Conservation (phyloP, 306 rosid species). For the Pyrus communis region DNA sequence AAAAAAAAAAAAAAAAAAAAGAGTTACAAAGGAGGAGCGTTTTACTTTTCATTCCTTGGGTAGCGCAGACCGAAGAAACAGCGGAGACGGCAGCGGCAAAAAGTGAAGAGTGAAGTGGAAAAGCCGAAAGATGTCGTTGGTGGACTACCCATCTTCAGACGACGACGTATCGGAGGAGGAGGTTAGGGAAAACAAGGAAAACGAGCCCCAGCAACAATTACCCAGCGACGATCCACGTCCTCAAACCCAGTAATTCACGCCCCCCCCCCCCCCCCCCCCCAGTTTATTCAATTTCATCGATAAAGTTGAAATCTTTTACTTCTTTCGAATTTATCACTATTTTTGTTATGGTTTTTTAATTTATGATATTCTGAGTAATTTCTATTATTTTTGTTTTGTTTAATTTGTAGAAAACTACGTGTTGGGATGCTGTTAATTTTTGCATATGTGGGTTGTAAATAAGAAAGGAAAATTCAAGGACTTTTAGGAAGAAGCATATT, state of each 20-base stretch:
- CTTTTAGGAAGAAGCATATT: background rate
- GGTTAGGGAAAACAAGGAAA: constrained; percentile 20
- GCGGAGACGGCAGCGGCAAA: background rate
- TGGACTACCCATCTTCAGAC: constrained; percentile 84
- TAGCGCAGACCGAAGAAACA: background rate
- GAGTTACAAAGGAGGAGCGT: background rate
- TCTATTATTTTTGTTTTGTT: background rate
- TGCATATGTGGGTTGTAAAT: background rate
- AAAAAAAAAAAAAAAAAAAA: background rate
- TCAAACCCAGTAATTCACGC: constrained; percentile 31
- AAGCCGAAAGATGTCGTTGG: constrained; percentile 58
- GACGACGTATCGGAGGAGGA: constrained; percentile 57
- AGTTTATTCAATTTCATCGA: background rate
- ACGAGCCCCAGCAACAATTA: background rate
- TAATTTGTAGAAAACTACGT: background rate
- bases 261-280: background rate
- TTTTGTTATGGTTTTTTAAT: background rate
- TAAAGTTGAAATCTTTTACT: background rate
- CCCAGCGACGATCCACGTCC: constrained; percentile 17
- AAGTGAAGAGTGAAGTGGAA: background rate
- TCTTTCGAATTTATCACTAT: background rate
- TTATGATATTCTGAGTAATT: background rate
- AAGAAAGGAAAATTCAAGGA: background rate
- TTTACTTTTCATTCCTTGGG: background rate
- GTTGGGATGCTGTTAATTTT: background rate